Conservation (phyloP, 2,329 filamentous ascomycete species). For the Venturia oleaginea region DNA sequence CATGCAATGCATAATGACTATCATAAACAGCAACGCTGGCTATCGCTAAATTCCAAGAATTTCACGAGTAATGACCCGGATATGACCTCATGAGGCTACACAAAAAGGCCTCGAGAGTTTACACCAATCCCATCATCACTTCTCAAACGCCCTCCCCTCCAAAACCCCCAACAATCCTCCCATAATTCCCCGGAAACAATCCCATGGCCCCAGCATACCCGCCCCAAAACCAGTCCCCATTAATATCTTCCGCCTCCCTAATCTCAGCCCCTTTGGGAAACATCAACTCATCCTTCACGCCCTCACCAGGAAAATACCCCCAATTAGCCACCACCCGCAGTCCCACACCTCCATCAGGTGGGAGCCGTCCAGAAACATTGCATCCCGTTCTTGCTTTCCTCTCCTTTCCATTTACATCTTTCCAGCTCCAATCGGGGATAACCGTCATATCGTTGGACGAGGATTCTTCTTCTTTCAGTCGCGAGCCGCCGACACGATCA, state of each 20-base stretch:
- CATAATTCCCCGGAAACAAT: constrained; percentile 73
- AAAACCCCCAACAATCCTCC: constrained; percentile 39
- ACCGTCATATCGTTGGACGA: background rate
- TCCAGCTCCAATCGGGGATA: constrained; percentile 25
- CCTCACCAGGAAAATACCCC: constrained; percentile 64
- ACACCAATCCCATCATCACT: background rate
- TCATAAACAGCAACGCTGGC: too few species aligned
- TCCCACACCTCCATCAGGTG: constrained; percentile 67
- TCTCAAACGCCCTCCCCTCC: background rate
- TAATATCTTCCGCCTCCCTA: constrained; percentile 74
- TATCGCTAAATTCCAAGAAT: too few species aligned
- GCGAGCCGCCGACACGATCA: constrained; percentile 69
- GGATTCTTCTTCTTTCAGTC: constrained; percentile 51
- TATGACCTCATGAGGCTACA: too few species aligned
- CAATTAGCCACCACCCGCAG: constrained; percentile 56
- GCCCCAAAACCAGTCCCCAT: constrained; percentile 85
- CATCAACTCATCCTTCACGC: constrained; percentile 62
- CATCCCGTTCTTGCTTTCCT: constrained; percentile 7
- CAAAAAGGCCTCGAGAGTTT: background rate
- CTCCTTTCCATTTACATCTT: constrained; percentile 26
- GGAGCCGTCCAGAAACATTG: constrained; percentile 39
- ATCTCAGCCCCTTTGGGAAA: constrained; percentile 82
- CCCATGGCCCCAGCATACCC: constrained; percentile 73
- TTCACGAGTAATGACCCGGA: too few species aligned
- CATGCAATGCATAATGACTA: too few species aligned